phyloP scores from a whole-genome alignment of 1,139 yeast species.

The Geotrichum macrosporum region DNA sequence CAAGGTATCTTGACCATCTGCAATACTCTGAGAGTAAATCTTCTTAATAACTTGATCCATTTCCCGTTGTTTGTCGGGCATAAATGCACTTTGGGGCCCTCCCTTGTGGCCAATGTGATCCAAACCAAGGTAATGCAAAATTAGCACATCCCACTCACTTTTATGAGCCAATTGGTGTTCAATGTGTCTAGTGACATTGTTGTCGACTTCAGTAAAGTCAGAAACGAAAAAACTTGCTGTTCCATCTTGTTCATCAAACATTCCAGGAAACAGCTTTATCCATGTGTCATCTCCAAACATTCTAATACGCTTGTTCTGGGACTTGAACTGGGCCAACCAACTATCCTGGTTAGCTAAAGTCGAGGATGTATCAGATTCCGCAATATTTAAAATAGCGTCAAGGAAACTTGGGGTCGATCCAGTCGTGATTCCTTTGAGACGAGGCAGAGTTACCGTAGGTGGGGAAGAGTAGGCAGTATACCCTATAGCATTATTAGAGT shows the following conservation, averaged over 20 bases:
- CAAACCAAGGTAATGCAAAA: slow-evolving; percentile 85
- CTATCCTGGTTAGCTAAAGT: slow-evolving; percentile 75
- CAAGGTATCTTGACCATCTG: slow-evolving; percentile 53
- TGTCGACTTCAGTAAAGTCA: slow-evolving; percentile 90
- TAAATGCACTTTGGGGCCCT: slow-evolving; percentile 75
- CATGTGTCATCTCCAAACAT: slow-evolving; percentile 98
- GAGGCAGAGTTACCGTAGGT: slow-evolving; percentile 92
- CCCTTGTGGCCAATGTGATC: slow-evolving; percentile 98
- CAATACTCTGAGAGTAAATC: slow-evolving; percentile 44
- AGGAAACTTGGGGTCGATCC: slow-evolving; percentile 93
- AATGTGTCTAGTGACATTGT: slow-evolving; percentile 86
- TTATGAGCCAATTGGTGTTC: slow-evolving; percentile 47
- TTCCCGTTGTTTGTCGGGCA: slow-evolving; percentile 77
- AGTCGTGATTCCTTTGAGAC: slow-evolving; percentile 89
- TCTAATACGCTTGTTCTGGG: slow-evolving; percentile 49
- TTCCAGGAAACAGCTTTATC: slow-evolving; percentile 76
- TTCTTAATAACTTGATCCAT: slow-evolving; percentile 66
- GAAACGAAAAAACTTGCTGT: slow-evolving; percentile 92
- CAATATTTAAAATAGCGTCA: slow-evolving; percentile 90
- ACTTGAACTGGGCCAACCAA: slow-evolving; percentile 69
- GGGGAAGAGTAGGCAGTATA: slow-evolving; percentile 91
- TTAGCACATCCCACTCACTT: slow-evolving; percentile 72
- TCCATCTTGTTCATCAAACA: slow-evolving; percentile 69
- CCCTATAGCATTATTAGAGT: slow-evolving; percentile 68
- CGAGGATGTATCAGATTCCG: slow-evolving; percentile 83